Conservation (phyloP, 2,329 filamentous ascomycete species). For the Metarhizium rileyi region DNA sequence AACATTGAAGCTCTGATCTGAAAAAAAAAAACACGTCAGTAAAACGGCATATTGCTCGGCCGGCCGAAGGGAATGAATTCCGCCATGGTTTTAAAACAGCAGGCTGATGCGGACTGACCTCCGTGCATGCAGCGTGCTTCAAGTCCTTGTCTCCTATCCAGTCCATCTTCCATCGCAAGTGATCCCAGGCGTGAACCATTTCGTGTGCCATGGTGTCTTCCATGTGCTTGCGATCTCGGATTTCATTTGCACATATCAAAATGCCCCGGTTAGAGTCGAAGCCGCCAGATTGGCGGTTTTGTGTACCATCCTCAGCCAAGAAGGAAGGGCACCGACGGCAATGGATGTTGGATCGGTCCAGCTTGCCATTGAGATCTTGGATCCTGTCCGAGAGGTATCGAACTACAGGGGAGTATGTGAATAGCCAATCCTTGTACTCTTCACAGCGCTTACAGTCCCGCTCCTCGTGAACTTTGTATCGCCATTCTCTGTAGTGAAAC, state of each 20-base stretch:
- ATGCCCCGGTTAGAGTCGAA: constrained; percentile 85
- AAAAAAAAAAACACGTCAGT: not conserved
- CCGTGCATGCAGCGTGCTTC: constrained; percentile 85
- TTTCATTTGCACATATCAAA: constrained; percentile 83
- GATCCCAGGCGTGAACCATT: constrained; percentile 96
- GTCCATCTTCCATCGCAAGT: constrained; percentile 84
- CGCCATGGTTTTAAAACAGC: not conserved
- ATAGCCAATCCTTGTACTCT: constrained; percentile 69
- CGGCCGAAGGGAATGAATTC: not conserved
- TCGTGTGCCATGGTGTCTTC: constrained; percentile 95
- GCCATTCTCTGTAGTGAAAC: constrained; percentile 67
- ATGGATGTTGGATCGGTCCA: constrained; percentile 66
- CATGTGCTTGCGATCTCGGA: constrained; percentile 67
- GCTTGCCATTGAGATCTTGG: constrained; percentile 62
- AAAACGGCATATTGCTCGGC: not conserved
- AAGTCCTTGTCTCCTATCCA: constrained; percentile 61
- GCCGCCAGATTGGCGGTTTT: constrained; percentile 63
- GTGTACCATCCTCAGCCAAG: constrained; percentile 45
- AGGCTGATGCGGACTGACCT: constrained; percentile 47
- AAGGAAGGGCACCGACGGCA: constrained; percentile 67
- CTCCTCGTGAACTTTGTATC: constrained; percentile 65
- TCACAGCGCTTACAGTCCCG: constrained; percentile 76
- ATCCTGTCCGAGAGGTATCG: constrained; percentile 82
- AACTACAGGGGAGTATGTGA: constrained; percentile 76
- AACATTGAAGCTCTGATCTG: constrained; percentile 88